Evolutionary conservation across 306 rosid species (phyloP), one percentile per base, ranked within the genome.

Genomic region (Astragalus membranaceus): DNA sequence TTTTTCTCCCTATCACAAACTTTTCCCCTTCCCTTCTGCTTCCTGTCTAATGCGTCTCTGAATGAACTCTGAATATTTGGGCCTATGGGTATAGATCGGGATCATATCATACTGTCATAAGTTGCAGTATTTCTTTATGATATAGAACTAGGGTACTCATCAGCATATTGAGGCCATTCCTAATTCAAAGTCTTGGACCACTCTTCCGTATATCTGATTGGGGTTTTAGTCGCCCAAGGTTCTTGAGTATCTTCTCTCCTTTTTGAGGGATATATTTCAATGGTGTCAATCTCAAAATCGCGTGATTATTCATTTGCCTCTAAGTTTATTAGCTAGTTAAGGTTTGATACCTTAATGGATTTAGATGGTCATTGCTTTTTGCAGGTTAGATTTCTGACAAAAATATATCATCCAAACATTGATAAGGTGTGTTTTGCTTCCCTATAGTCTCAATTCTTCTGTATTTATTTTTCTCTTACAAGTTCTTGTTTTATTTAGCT

Each of bases 321-420:
- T 53, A 7, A n/a, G 56, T 70, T 17, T 64, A 10, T 64, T 53
- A 48, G 37, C 51, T 35, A 47, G 9, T 67, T 43, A 44, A 64
- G 62, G 57, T 64, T 49, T 54, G 52, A 57, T 60, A 76, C 49
- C 42, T 55, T 11, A 5, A 13, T 54, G 69, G 75, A 48, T 42
- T 64, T 48, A 17, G 55, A 30, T 78, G n/a, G 57, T 42, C 41
- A 47, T 79, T 72, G 53, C 57, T 64, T 39, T 68, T 49, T 33
- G 39, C 95, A 92, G 98, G 98, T 92, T 69, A 87, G 98, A 66
- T 92, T 92, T 75, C 87, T 92, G 43, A 92, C 98, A 56, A 92
- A 92, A 81, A 92, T 92, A 75, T 92, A 92, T 77, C 98, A 92
- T 71, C 98, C 98, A 1, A 92, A 92, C 86, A 92, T 92, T 73